Evolutionary conservation across 495 filamentous ascomycete species (phyloP), one percentile per base, ranked within the genome.

Genomic region (Aspergillus funiculosus): DNA sequence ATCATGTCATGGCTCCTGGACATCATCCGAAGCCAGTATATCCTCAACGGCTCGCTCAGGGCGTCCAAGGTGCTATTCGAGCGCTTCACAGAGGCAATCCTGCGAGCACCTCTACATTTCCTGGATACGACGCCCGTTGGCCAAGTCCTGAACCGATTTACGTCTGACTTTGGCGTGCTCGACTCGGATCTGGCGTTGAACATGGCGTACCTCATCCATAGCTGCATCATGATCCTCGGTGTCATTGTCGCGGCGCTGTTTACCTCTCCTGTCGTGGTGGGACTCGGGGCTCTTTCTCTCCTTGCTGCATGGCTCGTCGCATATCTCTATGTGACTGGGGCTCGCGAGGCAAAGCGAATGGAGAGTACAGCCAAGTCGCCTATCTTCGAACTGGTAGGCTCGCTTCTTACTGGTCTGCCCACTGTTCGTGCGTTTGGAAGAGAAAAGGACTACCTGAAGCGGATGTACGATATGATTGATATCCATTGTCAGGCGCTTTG

Each of bases 41-140:
- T 81, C n/a, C 82, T 79, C 40, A 20, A 58, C 1, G 75, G 53
- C 2, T 53, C 63, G 4, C 20, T 89, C 38, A 68, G 61, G 18
- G 85, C 83, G 15, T 86, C 82, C 1, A 74, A 78, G 41, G 65
- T 58, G 29, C 66, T 90, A 3, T 90, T 89, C 47, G 73, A 78
- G 9, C 67, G 74, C 20, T 64, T 89, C 26, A 78, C 78, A 26
- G 79, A 73, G 45, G 69, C 74, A 2, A 74, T 94, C 11, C 71
- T 92, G 0, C 79, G 81, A 6, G 75, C 85, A 10, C 86, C 86
- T 0, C 64, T 86, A 6, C 69, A 82, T 35, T 94, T 86, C 83
- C 68, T 91, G 8, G 87, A 94, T 58, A 91, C 86, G 0, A 82
- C 88, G 0, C 87, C 87, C 0, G 64, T 86, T 0, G 87, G 87